Conservation (phyloP, 2,329 filamentous ascomycete species). For the Neonectria neomacrospora region DNA sequence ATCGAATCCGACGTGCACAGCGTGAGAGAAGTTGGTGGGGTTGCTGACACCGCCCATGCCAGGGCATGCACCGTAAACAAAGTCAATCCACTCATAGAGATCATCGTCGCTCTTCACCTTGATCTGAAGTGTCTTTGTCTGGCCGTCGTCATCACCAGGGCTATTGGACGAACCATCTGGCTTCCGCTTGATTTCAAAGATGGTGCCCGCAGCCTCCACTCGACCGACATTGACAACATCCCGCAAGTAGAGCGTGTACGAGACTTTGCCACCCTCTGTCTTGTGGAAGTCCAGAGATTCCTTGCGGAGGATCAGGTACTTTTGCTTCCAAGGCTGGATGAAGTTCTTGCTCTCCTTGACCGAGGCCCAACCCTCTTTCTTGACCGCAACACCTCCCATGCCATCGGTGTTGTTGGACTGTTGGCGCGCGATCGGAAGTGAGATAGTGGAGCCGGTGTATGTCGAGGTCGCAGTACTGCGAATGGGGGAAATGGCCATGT, state of each 20-base stretch:
- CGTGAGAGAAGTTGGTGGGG: conserved; percentile 97
- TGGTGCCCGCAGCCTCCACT: conserved; percentile 89
- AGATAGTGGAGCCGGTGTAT: conserved; percentile 65
- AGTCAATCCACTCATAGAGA: conserved; percentile 98
- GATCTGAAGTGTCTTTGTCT: conserved; percentile 86
- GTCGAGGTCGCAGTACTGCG: conserved; percentile 70
- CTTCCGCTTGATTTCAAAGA: conserved; percentile 90
- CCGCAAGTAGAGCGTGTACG: conserved; percentile 85
- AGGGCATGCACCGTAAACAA: conserved; percentile 95
- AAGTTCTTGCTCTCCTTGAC: conserved; percentile 93
- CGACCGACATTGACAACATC: conserved; percentile 91
- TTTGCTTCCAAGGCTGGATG: conserved; percentile 88
- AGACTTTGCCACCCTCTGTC: conserved; percentile 85
- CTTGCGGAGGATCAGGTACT: conserved; percentile 91
- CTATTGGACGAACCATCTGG: conserved; percentile 75
- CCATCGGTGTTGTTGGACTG: conserved; percentile 71
- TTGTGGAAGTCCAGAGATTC: conserved; percentile 96
- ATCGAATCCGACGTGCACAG: conserved; percentile 97
- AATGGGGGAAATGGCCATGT: conserved; percentile 79
- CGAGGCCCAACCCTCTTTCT: conserved; percentile 84
- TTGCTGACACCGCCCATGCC: conserved; percentile 99
- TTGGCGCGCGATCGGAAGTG: conserved; percentile 73
- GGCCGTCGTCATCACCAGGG: conserved; percentile 81
- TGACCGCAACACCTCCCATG: conserved; percentile 75
- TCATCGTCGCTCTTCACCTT: conserved; percentile 96